Conservation (phyloP, 192 early-diverging fungal species). For the Backusella liffmaniae region DNA sequence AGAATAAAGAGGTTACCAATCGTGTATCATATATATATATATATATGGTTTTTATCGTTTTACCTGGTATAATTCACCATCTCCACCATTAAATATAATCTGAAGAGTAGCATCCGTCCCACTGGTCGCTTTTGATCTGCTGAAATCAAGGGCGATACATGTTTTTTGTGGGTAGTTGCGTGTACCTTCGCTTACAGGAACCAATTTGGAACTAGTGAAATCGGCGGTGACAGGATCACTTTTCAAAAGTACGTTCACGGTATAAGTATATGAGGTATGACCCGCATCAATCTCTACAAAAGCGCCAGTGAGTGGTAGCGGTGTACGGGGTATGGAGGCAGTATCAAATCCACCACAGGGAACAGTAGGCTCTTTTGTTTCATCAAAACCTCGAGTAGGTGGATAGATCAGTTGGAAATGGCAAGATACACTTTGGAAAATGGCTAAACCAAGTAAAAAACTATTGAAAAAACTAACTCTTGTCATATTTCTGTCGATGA, state of each 20-base stretch:
- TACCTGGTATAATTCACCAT: conserved; percentile 49
- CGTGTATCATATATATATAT: neutral
- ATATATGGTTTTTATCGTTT: neutral
- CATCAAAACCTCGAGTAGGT: conserved; percentile 42
- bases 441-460: conserved; percentile 12
- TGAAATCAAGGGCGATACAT: conserved; percentile 43
- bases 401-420: conserved; percentile 52
- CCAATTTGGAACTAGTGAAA: conserved; percentile 31
- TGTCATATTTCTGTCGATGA: neutral
- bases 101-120: conserved; percentile 53
- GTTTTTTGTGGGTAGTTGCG: conserved; percentile 34
- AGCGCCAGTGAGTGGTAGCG: conserved; percentile 43
- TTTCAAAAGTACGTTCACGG: conserved; percentile 39
- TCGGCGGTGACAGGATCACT: conserved; percentile 41
- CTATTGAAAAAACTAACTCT: neutral
- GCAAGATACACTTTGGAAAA: conserved; percentile 36
- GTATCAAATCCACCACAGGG: conserved; percentile 51
- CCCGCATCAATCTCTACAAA: conserved; percentile 41
- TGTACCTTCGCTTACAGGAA: conserved; percentile 16
- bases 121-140: conserved; percentile 33
- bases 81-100: conserved; percentile 49
- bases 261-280: conserved; percentile 39
- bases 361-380: conserved; percentile 41
- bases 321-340: conserved; percentile 29
- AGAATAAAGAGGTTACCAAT: neutral